Conservation (phyloP, 768 basidiomycete species). For the Mycena filopes region DNA sequence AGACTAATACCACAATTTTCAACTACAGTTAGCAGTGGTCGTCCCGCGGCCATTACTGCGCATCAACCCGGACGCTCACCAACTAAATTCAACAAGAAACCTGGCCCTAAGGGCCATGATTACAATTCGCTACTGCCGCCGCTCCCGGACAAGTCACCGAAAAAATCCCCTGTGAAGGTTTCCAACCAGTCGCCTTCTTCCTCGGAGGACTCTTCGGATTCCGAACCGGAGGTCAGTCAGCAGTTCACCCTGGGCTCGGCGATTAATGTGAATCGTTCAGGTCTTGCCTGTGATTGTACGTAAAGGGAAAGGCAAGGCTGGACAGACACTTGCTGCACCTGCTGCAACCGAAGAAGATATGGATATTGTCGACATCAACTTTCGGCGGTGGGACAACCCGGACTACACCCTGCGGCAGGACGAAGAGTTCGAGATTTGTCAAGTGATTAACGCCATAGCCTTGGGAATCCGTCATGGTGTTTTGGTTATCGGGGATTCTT, state of each 20-base stretch:
- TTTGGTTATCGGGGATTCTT: background rate
- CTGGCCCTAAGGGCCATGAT: background rate
- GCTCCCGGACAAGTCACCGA: background rate
- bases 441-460: background rate
- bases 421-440: background rate
- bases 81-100: constrained; percentile 4
- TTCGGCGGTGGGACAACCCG: background rate
- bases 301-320: no score
- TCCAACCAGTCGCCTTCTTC: no score
- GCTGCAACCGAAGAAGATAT: background rate
- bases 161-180: background rate
- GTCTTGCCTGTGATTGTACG: no score
- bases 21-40: background rate
- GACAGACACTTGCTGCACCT: no score
- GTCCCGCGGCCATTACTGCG: background rate
- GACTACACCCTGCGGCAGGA: background rate
- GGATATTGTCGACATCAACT: constrained; percentile 7
- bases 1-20: no score
- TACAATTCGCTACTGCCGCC: constrained; percentile 6
- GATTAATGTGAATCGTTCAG: background rate
- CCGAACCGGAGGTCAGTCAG: no score
- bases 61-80: constrained; percentile 7
- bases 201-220: no score
- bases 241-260: background rate
- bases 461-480: background rate